Base-by-base conservation (phyloP, 805 yeast species). In the Maudiozyma bulderi region DNA sequence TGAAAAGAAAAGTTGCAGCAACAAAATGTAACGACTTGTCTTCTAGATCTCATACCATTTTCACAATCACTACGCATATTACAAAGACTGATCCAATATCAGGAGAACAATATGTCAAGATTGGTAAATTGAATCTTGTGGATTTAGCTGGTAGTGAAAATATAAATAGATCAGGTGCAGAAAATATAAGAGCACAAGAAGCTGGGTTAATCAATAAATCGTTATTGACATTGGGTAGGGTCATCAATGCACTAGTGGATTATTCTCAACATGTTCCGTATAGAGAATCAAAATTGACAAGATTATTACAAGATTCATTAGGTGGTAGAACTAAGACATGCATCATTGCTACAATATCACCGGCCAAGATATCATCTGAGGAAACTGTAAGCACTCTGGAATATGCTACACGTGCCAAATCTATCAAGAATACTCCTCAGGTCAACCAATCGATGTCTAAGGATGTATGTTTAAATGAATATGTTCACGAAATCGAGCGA, bases 81-180 rank as follows among this genome's bases (percentile, higher is more conserved):
- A 78, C 76, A 47, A 75, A 73, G 52, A 67, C 69, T 31, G 72
- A 73, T 45, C 70, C 75, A 1, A 59, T 70, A 2, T 73, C 76
- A 2, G 75, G 74, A 5, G 78, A 76, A 57, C 80, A 77, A 52
- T 69, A 67, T 46, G 67, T 75, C 44, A 73, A 76, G 54, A 67
- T 72, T 40, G 82, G 88, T 6, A 87, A 86, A 59, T 74, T 87
- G 62, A 87, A 89, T 60, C 69, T 89, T 8, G 97, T 90, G n/a
- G 97, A 89, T 67, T 71, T 90, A 56, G 97, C 97, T 0, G 97
- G 97, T 1, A 84, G 95, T 26, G 97, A 89, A 60, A 88, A 88
- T 61, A 82, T 89, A 43, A 77, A 73, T 54, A 72, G 87, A 54
- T 84, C 95, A 0, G 97, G 97, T 2, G 95, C 96, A 0, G 77